Base-by-base conservation (phyloP, 2,329 filamentous ascomycete species). In the Cercospora sojina region DNA sequence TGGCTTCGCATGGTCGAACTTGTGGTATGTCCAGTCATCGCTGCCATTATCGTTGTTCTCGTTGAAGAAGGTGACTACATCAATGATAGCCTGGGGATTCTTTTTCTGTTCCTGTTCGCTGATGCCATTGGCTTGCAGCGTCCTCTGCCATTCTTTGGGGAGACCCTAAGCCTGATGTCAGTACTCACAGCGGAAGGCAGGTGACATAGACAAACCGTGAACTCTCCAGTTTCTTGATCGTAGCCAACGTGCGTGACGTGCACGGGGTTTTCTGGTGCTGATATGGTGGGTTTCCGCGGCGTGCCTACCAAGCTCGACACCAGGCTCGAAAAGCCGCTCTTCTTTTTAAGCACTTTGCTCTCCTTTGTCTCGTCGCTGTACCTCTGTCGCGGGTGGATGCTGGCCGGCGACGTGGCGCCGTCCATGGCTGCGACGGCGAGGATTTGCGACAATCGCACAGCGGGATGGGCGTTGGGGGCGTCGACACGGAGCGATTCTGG, bases 221-320 rank as follows among this genome's bases (percentile, higher is more conserved):
- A 99, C 81, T 97, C 92, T 72, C 95, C 95, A 3, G 95, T 98
- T 75, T 91, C 87, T 81, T 95, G 96, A 80, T 99, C 94, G 79
- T 97, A 97, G 73, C 94, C 94, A 71, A 99, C 95, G 80, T 99
- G 95, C 65, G 94, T 98, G 74, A 99, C 92, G 80, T 98, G 95
- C 67, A 98, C 93, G 58, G 95, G 95, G 75, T 99, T 98, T 80
- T 97, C 93, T 63, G 95, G 95, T 41, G 93, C 92, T n/a, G 95
- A 98, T 74, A 99, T 99, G 79, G 94, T 88, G 56, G 95, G 92
- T 71, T 93, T 92, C 79, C 93, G 91, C 62, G 91, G 93, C 38
- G 93, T 94, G 71, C 91, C 91, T 66, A 96, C 88, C 76, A 89
- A 83, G 77, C 90, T 94, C 78, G 89, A 94, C 83, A 97, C 89